Conservation (phyloP, 345 rosid species). For the Aquilaria yunnanensis region DNA sequence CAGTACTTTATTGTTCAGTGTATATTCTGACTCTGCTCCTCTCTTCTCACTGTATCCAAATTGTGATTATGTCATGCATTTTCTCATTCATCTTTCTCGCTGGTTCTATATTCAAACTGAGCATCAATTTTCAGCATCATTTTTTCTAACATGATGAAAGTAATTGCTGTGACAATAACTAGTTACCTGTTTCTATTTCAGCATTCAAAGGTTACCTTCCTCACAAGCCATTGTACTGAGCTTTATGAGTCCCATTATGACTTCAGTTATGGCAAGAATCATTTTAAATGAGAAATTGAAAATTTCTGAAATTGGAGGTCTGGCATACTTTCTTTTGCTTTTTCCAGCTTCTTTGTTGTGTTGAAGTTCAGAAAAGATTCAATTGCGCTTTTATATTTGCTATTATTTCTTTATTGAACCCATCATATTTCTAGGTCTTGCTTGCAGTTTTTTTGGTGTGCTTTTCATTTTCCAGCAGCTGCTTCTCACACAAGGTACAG, state of each 20-base stretch:
- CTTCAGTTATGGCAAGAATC: conserved; percentile 69
- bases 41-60: too few species aligned
- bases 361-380: too few species aligned
- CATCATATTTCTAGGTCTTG: conserved; percentile 57
- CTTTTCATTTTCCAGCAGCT: conserved; percentile 70
- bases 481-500: conserved; percentile 84
- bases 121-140: neutral
- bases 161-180: conserved; percentile 6
- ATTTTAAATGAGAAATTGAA: conserved; percentile 70
- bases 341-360: neutral
- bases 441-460: conserved; percentile 84
- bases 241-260: conserved; percentile 76
- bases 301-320: conserved; percentile 75
- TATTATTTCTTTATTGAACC: conserved; percentile 17
- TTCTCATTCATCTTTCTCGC: too few species aligned
- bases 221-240: conserved; percentile 68
- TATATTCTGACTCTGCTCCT: too few species aligned
- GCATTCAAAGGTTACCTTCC: conserved; percentile 76
- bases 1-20: too few species aligned
- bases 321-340: conserved; percentile 4
- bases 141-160: conserved; percentile 6
- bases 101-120: too few species aligned
- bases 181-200: conserved; percentile 30
- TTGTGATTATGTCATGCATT: too few species aligned
- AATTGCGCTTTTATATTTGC: too few species aligned